phyloP scores from a whole-genome alignment of 106 monocot species.

The Narthecium ossifragum region DNA sequence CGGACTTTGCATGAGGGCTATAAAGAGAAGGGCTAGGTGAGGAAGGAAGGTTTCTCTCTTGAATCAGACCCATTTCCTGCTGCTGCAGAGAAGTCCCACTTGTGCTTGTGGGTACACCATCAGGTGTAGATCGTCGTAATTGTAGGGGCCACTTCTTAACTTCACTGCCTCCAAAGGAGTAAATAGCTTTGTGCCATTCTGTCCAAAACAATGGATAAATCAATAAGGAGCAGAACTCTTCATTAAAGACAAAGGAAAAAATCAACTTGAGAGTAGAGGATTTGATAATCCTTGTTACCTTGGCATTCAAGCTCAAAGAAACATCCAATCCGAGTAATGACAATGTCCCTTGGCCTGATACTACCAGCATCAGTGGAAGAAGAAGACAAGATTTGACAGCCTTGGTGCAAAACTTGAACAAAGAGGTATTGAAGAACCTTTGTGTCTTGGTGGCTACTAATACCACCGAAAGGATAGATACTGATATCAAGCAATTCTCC shows the following conservation, averaged over 20 bases:
- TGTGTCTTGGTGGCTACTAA: slow-evolving; percentile 91
- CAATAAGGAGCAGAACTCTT: too few species aligned
- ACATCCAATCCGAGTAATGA: slow-evolving; percentile 77
- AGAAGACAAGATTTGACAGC: slow-evolving; percentile 75
- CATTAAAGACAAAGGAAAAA: too few species aligned
- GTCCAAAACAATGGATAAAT: slow-evolving; percentile 14
- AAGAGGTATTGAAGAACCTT: slow-evolving; percentile 88
- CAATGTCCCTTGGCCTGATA: slow-evolving; percentile 53
- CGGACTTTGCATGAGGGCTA: slow-evolving; percentile 62
- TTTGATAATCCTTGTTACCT: slow-evolving; percentile 62
- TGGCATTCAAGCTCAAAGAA: slow-evolving; percentile 98
- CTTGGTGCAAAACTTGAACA: slow-evolving; percentile 85
- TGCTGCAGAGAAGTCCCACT: slow-evolving; percentile 63
- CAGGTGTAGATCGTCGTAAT: slow-evolving; percentile 53
- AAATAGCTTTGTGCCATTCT: slow-evolving; percentile 99
- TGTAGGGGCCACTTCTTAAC: slow-evolving; percentile 95
- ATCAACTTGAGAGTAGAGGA: too few species aligned
- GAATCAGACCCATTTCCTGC: slow-evolving; percentile 67
- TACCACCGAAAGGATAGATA: slow-evolving; percentile 90
- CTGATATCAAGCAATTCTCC: slow-evolving; percentile 87
- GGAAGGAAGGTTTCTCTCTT: slow-evolving; percentile 69
- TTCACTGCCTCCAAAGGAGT: slow-evolving; percentile 86
- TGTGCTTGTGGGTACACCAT: slow-evolving; percentile 31
- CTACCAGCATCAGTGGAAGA: slow-evolving; percentile 36
- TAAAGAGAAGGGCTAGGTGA: slow-evolving; percentile 74